These are phyloP conservation scores for Apium graveolens DNA, from an alignment of 129 eudicot genomes.

Conservation along the genomic window DNA sequence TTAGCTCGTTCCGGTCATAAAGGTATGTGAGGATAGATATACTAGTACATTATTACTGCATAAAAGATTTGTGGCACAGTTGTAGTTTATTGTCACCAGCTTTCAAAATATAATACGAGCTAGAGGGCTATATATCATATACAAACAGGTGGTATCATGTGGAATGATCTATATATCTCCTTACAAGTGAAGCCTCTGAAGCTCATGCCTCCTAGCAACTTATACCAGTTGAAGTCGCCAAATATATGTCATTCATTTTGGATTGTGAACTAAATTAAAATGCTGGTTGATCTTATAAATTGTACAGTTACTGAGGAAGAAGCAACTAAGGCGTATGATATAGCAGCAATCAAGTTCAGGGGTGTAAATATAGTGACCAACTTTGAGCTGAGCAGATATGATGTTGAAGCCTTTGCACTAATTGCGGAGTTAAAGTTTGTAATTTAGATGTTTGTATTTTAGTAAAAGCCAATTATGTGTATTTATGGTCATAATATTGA, in stretches of 20 bases:
- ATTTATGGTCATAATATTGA: too few species aligned
- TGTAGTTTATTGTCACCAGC: constrained; percentile 41
- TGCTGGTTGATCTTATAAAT: not conserved
- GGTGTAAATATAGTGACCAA: constrained; percentile 88
- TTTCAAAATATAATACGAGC: constrained; percentile 52
- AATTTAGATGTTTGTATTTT: too few species aligned
- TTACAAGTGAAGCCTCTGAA: not conserved
- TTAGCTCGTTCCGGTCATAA: constrained; percentile 25
- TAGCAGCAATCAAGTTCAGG: constrained; percentile 90
- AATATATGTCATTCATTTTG: not conserved
- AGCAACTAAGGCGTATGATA: constrained; percentile 98
- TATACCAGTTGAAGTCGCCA: not conserved
- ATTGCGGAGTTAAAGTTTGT: too few species aligned
- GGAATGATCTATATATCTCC: not conserved
- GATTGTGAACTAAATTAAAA: not conserved
- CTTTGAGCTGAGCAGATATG: constrained; percentile 83
- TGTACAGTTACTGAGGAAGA: constrained; percentile 89
- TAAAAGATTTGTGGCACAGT: too few species aligned
- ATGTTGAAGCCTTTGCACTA: constrained; percentile 83
- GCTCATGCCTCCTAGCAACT: not conserved
- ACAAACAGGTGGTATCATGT: too few species aligned
- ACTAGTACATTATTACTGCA: not conserved
- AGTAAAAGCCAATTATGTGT: too few species aligned
- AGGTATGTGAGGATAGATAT: constrained; percentile 26
- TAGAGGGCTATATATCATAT: too few species aligned